Percentiles rank a stretch among this genome's conserved stretches.
phyloP scores from a whole-genome alignment of 176 grass and related monocot genomes.

The Aechmea fasciata region DNA sequence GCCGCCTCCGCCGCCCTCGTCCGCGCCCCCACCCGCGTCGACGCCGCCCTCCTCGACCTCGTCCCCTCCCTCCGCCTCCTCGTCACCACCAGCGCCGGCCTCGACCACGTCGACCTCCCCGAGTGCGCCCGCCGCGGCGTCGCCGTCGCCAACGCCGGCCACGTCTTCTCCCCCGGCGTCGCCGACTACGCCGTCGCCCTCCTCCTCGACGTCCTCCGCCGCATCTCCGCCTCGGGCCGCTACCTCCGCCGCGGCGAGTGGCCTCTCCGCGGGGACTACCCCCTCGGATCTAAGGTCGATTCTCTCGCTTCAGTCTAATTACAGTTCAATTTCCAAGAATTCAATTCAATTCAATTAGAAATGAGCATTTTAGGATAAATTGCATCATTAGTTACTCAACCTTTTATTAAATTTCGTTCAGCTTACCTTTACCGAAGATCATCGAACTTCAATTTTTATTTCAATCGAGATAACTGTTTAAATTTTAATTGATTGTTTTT shows the following conservation, averaged over 20 bases:
- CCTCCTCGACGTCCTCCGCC: constrained; percentile 16
- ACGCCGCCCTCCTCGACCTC: constrained; percentile 14
- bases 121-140: constrained; percentile 22
- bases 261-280: constrained; percentile 9
- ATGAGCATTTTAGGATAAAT: too few species aligned
- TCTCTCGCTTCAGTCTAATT: neutral
- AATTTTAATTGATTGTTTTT: too few species aligned
- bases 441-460: too few species aligned
- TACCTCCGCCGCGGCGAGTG: constrained; percentile 23
- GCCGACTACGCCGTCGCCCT: constrained; percentile 27
- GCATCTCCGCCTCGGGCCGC: constrained; percentile 4
- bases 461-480: too few species aligned
- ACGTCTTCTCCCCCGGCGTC: constrained; percentile 16
- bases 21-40: constrained; percentile 1
- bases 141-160: constrained; percentile 17
- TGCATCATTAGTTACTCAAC: too few species aligned
- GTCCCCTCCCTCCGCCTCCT: constrained; percentile 7
- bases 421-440: too few species aligned
- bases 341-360: too few species aligned
- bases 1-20: constrained; percentile 17
- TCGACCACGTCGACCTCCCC: constrained; percentile 26
- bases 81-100: constrained; percentile 22
- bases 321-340: too few species aligned
- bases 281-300: constrained; percentile 13
- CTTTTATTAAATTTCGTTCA: too few species aligned